Evolutionary conservation across 495 filamentous ascomycete species (phyloP).

Genomic region (Hamigera avellanea): DNA sequence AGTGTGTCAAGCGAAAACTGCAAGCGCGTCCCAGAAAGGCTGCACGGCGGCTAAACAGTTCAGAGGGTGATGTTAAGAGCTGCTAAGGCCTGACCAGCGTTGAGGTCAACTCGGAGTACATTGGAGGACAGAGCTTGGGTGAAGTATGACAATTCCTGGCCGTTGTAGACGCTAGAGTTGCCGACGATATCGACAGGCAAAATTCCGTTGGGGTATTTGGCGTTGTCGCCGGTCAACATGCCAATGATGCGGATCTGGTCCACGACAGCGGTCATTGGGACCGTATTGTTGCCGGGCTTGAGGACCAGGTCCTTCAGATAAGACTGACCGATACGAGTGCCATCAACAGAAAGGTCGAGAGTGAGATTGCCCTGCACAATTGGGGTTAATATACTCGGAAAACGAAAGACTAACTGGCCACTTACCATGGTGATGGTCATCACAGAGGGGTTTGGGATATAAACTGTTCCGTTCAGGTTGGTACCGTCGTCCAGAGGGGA

Average conservation of each 20-base stretch:
- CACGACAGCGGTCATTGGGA: conserved; percentile 43
- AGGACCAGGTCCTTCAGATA: conserved; percentile 47
- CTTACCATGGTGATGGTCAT: conserved; percentile 52
- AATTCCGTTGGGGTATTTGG: conserved; percentile 40
- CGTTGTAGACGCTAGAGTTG: conserved; percentile 44
- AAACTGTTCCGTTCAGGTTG: conserved; percentile 53
- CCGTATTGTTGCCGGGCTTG: conserved; percentile 46
- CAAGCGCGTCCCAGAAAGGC: no score
- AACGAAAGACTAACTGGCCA: background rate
- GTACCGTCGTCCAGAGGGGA: conserved; percentile 26
- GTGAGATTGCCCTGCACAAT: conserved; percentile 49
- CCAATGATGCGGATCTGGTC: conserved; percentile 35
- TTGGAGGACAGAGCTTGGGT: background rate
- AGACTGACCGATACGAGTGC: conserved; percentile 39
- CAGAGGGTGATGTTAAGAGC: no score
- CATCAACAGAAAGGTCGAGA: conserved; percentile 43
- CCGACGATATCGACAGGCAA: conserved; percentile 50
- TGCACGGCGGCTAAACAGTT: no score
- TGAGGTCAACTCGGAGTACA: background rate
- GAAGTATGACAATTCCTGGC: conserved; percentile 48
- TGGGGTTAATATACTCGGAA: conserved; percentile 1
- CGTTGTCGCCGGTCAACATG: conserved; percentile 17
- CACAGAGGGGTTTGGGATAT: conserved; percentile 60
- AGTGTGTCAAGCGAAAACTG: no score
- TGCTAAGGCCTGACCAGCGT: no score